Conservation (phyloP, 768 basidiomycete species). For the Ramaria sp. region DNA sequence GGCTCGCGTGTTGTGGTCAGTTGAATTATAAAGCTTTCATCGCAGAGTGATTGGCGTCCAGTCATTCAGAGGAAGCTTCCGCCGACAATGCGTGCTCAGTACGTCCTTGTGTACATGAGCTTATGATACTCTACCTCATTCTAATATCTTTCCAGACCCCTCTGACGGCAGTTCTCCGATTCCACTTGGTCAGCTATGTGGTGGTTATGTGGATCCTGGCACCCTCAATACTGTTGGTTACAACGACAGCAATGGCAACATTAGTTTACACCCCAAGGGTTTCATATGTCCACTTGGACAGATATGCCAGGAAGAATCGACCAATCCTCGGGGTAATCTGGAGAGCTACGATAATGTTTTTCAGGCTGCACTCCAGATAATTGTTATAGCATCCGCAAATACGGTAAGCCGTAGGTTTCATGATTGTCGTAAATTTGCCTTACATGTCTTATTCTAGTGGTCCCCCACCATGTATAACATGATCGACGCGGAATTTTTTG, state of each 20-base stretch:
- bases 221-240: constrained; percentile 38
- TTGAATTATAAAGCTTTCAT: background rate
- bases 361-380: constrained; percentile 66
- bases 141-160: background rate
- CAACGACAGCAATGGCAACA: constrained; percentile 25
- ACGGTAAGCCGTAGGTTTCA: constrained; percentile 35
- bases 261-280: constrained; percentile 48
- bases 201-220: constrained; percentile 61
- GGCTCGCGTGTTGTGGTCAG: background rate
- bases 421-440: constrained; percentile 5
- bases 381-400: constrained; percentile 74
- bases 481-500: constrained; percentile 83
- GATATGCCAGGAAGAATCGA: constrained; percentile 65
- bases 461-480: constrained; percentile 74
- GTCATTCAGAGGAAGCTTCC: constrained; percentile 78
- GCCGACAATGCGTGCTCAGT: constrained; percentile 27
- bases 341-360: constrained; percentile 89
- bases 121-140: background rate
- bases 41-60: constrained; percentile 86
- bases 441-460: constrained; percentile 37
- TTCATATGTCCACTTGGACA: constrained; percentile 86
- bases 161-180: constrained; percentile 25
- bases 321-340: constrained; percentile 54
- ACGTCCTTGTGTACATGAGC: background rate
- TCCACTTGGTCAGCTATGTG: constrained; percentile 49